Percentiles rank a stretch among this genome's conserved stretches.
Evolutionary conservation across 2,329 filamentous ascomycete species (phyloP).

Genomic region (Apiospora malaysiana): DNA sequence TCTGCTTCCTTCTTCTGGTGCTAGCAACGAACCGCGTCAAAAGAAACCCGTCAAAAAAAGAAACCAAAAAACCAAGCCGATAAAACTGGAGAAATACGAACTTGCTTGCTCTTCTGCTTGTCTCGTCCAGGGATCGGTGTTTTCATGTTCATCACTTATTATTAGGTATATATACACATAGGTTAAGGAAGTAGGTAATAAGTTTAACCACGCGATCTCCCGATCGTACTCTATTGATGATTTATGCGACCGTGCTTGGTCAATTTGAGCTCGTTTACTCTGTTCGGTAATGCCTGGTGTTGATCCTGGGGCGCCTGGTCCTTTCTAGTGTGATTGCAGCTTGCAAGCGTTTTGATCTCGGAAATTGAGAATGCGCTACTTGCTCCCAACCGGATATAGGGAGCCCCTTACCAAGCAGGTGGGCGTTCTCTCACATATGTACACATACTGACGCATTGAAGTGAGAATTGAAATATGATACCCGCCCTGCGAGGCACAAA

Average conservation of each 20-base stretch:
- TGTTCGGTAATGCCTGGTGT: constrained; percentile 7
- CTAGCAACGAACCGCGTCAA: constrained; percentile 10
- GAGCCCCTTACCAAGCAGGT: not conserved
- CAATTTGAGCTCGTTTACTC: not conserved
- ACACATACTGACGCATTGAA: not conserved
- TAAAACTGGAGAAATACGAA: constrained; percentile 9
- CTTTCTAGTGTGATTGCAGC: constrained; percentile 1
- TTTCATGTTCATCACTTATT: not conserved
- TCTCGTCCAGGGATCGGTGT: not conserved
- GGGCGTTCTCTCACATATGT: not conserved
- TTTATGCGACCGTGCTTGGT: constrained; percentile 1
- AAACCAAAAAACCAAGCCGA: not conserved
- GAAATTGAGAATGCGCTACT: not conserved
- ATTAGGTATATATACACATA: no score
- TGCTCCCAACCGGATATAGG: not conserved
- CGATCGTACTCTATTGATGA: constrained; percentile 15
- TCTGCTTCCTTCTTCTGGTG: not conserved
- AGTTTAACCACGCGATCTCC: constrained; percentile 1
- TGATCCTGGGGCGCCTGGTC: constrained; percentile 9
- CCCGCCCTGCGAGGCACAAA: not conserved
- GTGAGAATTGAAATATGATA: not conserved
- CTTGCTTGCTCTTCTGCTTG: not conserved
- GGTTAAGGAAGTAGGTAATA: not conserved
- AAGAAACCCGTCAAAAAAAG: not conserved
- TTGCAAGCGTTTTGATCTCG: not conserved